Evolutionary conservation across 192 early-diverging fungal species (phyloP).

Genomic region (Podochytrium sp.): DNA sequence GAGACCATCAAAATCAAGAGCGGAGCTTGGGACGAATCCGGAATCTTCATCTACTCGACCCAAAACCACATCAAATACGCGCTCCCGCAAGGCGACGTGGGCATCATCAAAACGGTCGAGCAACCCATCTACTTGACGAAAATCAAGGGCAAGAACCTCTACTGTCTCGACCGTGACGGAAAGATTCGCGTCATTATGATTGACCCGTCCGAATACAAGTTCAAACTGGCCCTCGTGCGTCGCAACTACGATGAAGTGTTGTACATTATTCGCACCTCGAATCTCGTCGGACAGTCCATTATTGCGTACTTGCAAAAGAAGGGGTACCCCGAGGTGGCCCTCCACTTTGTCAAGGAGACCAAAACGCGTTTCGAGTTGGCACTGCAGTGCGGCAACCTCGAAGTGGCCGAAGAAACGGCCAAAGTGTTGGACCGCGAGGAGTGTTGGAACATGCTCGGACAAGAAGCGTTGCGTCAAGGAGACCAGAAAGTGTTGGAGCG

Average conservation of each 20-base stretch:
- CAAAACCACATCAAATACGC: conserved; percentile 99
- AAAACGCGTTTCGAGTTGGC: conserved; percentile 96
- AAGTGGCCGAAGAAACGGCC: conserved; percentile 94
- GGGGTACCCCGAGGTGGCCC: conserved; percentile 97
- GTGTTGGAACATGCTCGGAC: conserved; percentile 86
- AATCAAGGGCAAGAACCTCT: conserved; percentile 83
- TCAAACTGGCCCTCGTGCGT: conserved; percentile 91
- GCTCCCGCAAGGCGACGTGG: conserved; percentile 92
- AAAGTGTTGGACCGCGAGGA: conserved; percentile 87
- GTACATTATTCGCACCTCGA: conserved; percentile 92
- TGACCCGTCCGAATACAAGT: conserved; percentile 98
- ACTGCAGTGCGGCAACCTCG: conserved; percentile 94
- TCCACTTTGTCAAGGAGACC: conserved; percentile 97
- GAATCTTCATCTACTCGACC: conserved; percentile 93
- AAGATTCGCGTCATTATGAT: conserved; percentile 85
- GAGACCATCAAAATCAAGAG: conserved; percentile 99
- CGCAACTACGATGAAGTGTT: conserved; percentile 96
- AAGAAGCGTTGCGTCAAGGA: conserved; percentile 89
- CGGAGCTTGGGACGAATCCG: conserved; percentile 91
- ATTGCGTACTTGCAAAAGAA: conserved; percentile 99
- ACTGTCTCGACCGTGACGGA: conserved; percentile 89
- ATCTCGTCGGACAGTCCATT: conserved; percentile 97
- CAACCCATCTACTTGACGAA: conserved; percentile 92
- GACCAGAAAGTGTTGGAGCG: conserved; percentile 87
- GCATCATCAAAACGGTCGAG: conserved; percentile 95